Conservation (phyloP, 2,329 filamentous ascomycete genomes). For the Exophiala viscosa region DNA sequence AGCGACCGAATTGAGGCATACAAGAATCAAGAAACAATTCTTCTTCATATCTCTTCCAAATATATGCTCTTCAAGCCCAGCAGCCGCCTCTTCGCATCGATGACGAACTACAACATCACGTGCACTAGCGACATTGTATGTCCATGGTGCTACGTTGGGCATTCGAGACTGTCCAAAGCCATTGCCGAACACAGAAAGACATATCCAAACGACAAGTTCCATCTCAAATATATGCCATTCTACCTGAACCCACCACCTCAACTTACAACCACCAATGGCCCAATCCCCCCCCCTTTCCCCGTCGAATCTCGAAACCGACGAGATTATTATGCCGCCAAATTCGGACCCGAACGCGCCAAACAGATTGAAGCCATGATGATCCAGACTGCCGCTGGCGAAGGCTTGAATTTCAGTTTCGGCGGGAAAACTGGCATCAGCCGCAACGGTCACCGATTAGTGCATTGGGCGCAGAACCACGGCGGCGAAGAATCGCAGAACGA, state of each 20-base stretch:
- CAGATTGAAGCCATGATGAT: constrained; percentile 58
- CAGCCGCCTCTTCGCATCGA: constrained; percentile 33
- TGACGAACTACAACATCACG: constrained; percentile 73
- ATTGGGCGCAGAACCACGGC: constrained; percentile 60
- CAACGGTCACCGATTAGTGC: constrained; percentile 72
- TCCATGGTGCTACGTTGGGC: constrained; percentile 75
- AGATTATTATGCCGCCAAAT: constrained; percentile 58
- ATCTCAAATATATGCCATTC: constrained; percentile 71
- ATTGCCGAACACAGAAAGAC: constrained; percentile 63
- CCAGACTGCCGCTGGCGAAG: constrained; percentile 59
- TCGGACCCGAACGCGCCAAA: constrained; percentile 59
- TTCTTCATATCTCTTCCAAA: neutral
- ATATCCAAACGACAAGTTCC: constrained; percentile 68
- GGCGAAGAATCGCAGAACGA: constrained; percentile 52
- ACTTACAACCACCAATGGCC: constrained; percentile 48
- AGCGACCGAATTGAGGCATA: too few relatives aligned
- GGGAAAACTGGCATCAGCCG: constrained; percentile 72
- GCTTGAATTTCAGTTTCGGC: constrained; percentile 69
- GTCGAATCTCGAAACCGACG: constrained; percentile 51
- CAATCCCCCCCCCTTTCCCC: constrained; percentile 53
- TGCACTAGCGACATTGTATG: constrained; percentile 80
- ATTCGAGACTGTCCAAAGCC: constrained; percentile 68
- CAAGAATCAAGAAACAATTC: neutral
- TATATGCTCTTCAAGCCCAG: constrained; percentile 16
- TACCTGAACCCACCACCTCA: constrained; percentile 70